Evolutionary conservation across 78 protist genomes (phyloP), one percentile per base, ranked within the genome.

Genomic region (Diacronema lutheri): DNA sequence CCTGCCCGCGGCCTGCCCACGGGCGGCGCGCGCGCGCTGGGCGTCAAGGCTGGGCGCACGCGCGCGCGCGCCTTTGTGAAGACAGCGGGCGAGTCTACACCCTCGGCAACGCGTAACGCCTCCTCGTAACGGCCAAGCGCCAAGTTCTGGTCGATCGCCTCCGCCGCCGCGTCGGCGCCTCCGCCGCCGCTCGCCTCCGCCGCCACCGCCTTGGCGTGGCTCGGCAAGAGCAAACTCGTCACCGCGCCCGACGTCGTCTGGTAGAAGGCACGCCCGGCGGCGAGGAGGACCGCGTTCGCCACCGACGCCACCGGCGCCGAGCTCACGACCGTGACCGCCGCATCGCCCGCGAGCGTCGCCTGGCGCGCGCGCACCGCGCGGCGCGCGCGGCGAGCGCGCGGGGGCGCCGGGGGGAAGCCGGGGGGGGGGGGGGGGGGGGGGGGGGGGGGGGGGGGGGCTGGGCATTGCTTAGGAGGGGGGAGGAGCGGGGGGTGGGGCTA

Each of bases 81-180:
- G n/a, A n/a, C n/a, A n/a, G n/a, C n/a, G n/a, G n/a, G n/a, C 50
- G 50, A 44, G 71, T 77, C 10, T 11, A 90, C 23, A 16, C 0
- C 19, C 3, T 3, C 31, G 20, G 93, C 90, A 13, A 73, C 65
- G 33, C 12, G 38, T 88, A 90, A 89, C n/a, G 91, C 91, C 21
- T 38, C 60, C 29, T 11, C 33, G 33, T 69, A 40, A 31, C 73
- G 76, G 35, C 2, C 9, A 41, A 76, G 86, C 61, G 50, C 26
- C 60, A 89, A 41, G 14, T 38, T 12, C 37, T 33, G 41, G 50
- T 72, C 16, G 62, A 84, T 69, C 40, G 60, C 12, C 37, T 0
- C 20, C 33, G 19, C 1, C 68, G 46, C 50, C 31, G 1, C 14
- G 40, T 84, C 81, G 23, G 37, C 23, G 4, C 29, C 41, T 3